Evolutionary conservation across 148 eudicot genomes (phyloP).

Genomic region (Chenopodium suecicum): DNA sequence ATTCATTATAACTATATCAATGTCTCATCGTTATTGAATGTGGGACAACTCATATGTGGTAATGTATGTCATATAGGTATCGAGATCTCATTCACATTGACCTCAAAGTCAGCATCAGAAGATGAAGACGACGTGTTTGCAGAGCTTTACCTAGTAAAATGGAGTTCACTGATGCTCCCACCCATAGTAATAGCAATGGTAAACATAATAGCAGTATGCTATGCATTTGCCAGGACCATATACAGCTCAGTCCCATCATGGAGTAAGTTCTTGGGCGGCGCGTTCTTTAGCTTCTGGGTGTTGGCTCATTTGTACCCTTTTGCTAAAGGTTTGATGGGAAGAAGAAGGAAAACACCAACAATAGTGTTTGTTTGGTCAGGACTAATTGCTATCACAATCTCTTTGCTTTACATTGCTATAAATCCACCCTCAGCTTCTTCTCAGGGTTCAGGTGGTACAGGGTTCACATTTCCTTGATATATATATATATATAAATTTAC

Average conservation of each 20-base stretch:
- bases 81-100: constrained; percentile 82
- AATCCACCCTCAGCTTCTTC: constrained; percentile 19
- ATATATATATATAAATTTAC: not conserved
- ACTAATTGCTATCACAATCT: constrained; percentile 43
- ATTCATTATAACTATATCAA: too few relatives aligned
- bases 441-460: constrained; percentile 15
- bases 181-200: constrained; percentile 87
- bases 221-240: constrained; percentile 55
- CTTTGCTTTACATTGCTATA: constrained; percentile 42
- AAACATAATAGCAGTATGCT: constrained; percentile 57
- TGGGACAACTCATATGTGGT: not conserved
- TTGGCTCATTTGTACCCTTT: constrained; percentile 45
- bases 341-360: constrained; percentile 46
- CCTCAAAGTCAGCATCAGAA: constrained; percentile 69
- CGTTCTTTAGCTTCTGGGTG: constrained; percentile 48
- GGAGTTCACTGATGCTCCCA: constrained; percentile 88
- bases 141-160: constrained; percentile 74
- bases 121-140: constrained; percentile 69
- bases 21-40: not conserved
- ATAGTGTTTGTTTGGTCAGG: constrained; percentile 52
- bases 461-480: constrained; percentile 34
- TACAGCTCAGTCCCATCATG: constrained; percentile 50
- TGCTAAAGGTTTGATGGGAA: constrained; percentile 53
- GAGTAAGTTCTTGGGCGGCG: constrained; percentile 74
- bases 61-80: constrained; percentile 29